Conservation (phyloP, 306 rosid genomes). For the Quercus bicolor region DNA sequence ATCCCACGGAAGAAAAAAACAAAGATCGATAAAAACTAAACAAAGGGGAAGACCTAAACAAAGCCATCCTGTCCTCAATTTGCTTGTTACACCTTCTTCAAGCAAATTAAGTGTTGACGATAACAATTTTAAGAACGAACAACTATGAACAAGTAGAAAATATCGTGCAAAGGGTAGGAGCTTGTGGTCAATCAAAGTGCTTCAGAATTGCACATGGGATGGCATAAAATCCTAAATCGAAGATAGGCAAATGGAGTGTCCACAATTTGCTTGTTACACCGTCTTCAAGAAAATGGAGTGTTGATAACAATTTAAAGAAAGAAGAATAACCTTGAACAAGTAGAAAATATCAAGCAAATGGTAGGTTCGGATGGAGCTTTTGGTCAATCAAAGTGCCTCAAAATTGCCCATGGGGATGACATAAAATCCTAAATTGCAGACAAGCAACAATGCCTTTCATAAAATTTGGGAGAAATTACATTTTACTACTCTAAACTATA, state of each 20-base stretch:
- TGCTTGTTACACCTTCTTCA: not conserved
- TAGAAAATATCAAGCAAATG: not conserved
- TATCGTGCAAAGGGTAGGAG: not conserved
- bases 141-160: not conserved
- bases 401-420: too few relatives aligned
- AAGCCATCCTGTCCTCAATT: not conserved
- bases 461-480: too few relatives aligned
- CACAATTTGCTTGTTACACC: not conserved
- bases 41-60: not conserved
- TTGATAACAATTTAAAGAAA: not conserved
- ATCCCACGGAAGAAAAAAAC: not conserved
- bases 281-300: not conserved
- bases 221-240: too few relatives aligned
- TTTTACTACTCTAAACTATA: too few relatives aligned
- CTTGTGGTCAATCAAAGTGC: too few relatives aligned
- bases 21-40: not conserved
- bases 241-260: not conserved
- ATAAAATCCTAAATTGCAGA: too few relatives aligned
- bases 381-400: too few relatives aligned
- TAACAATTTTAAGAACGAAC: not conserved
- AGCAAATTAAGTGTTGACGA: not conserved
- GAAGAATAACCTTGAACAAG: not conserved
- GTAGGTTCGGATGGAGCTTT: not conserved
- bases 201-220: too few relatives aligned
- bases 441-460: too few relatives aligned